Base-by-base conservation (phyloP, 805 yeast species). In the Myxozyma udenii region DNA sequence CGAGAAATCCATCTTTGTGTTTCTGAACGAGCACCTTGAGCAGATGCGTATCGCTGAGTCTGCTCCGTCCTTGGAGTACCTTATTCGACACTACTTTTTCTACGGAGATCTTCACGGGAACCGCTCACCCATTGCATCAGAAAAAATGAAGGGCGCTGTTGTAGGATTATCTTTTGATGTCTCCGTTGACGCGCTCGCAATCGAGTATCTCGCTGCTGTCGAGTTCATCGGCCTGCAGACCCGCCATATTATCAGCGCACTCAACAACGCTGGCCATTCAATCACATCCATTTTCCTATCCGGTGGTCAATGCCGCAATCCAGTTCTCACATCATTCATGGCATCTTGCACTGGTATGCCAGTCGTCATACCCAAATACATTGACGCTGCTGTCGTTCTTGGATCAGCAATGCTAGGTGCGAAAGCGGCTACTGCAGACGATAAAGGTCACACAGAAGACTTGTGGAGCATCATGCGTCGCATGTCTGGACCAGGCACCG, bases 211-310 rank as follows among this genome's bases (percentile, higher is more conserved):
- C 44, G 97, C 87, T 16, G 96, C 98, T 3, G 88, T 96, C 69
- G 98, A 93, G 72, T 93, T 93, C 63, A 90, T 93, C 68, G 96
- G 96, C 44, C 96, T 89, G 67, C 98, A 93, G 73, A 91, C 98
- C 0, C 81, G 96, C 64, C 98, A 93, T 64, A 93, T 93, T 65
- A 83, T 91, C 32, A 93, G 87, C 61, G 81, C 83, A 56, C 85
- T 93, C 88, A 83, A 80, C 61, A 70, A 74, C 49, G 74, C 85
- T 2, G 98, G 98, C 1, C 96, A 91, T 71, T 60, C 73, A 9
- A 78, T 93, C 57, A 74, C 77, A 18, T 78, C 87, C 21, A 81
- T 93, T 55, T 93, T 84, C 71, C 83, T 93, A 83, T 83, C 91
- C 55, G 98, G 98, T 50, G 98, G 98, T 30, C 98, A 93, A 69